phyloP scores from a whole-genome alignment of 2,329 filamentous ascomycete genomes.

The Aspergillus nomiae region DNA sequence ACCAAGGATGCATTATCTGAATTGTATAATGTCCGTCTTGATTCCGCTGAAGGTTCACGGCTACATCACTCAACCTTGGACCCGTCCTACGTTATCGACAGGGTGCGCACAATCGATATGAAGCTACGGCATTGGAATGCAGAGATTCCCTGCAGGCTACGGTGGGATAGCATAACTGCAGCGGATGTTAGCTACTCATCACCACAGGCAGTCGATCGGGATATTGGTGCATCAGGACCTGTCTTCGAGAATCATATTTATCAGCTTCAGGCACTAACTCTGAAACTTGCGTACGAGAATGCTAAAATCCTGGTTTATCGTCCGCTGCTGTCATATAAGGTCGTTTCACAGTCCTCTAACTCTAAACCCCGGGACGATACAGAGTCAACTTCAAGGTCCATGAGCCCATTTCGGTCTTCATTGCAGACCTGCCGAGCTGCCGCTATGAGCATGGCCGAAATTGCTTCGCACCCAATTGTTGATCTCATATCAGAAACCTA shows the following conservation, averaged over 20 bases:
- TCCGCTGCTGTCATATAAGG: constrained; percentile 26
- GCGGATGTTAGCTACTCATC: constrained; percentile 15
- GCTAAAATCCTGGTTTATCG: constrained; percentile 34
- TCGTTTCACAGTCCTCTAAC: background rate
- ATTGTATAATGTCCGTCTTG: constrained; percentile 19
- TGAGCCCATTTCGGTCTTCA: constrained; percentile 9
- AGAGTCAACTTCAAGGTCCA: background rate
- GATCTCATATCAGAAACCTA: constrained; percentile 24
- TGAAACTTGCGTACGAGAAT: constrained; percentile 39
- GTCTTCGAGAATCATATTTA: constrained; percentile 30
- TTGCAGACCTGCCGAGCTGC: constrained; percentile 23
- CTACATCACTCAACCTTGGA: background rate
- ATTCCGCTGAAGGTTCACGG: background rate
- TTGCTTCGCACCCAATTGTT: constrained; percentile 14
- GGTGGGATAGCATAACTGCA: background rate
- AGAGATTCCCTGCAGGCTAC: constrained; percentile 17
- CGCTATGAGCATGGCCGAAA: constrained; percentile 20
- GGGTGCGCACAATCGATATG: constrained; percentile 7
- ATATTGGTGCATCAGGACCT: constrained; percentile 26
- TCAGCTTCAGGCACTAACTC: constrained; percentile 34
- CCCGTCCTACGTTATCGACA: constrained; percentile 10
- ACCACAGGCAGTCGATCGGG: constrained; percentile 21
- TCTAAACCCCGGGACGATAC: background rate
- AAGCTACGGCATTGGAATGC: constrained; percentile 18
- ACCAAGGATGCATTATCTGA: constrained; percentile 19